Conservation (phyloP, 225 moss, liverwort and hornwort species). For the Anthoceros angustus region DNA sequence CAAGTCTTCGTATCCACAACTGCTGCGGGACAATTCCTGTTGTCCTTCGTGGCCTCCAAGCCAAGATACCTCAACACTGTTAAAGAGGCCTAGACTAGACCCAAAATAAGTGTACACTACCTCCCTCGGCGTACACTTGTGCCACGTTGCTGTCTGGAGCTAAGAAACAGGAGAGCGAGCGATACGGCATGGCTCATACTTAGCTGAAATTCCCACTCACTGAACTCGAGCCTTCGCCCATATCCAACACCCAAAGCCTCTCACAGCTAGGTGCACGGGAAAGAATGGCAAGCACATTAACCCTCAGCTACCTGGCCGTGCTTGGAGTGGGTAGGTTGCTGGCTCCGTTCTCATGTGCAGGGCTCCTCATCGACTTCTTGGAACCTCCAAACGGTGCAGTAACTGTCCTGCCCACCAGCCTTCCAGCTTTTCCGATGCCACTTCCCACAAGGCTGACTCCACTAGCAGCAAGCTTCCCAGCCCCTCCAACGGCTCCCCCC, state of each 20-base stretch:
- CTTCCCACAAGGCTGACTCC: constrained; percentile 28
- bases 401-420: background rate
- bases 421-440: constrained; percentile 16
- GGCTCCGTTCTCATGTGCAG: constrained; percentile 1
- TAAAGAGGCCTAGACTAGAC: too few relatives aligned
- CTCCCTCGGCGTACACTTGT: too few relatives aligned
- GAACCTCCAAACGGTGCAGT: background rate
- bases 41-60: too few relatives aligned
- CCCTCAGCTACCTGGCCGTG: background rate
- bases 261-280: background rate
- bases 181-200: too few relatives aligned
- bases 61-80: too few relatives aligned
- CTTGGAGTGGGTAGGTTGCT: background rate
- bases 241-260: background rate
- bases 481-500: constrained; percentile 39
- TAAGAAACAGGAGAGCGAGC: too few relatives aligned
- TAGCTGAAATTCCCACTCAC: too few relatives aligned
- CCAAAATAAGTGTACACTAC: too few relatives aligned
- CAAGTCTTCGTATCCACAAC: too few relatives aligned
- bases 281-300: background rate
- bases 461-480: constrained; percentile 35
- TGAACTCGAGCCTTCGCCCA: background rate
- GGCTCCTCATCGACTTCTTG: background rate
- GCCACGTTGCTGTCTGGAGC: too few relatives aligned
- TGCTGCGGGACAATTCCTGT: too few relatives aligned